Percentiles rank a stretch among this genome's conserved stretches.
These are phyloP conservation scores for Aspergillus ochraceoroseus DNA, from an alignment of 2,329 filamentous ascomycete species.

Conservation along the genomic window DNA sequence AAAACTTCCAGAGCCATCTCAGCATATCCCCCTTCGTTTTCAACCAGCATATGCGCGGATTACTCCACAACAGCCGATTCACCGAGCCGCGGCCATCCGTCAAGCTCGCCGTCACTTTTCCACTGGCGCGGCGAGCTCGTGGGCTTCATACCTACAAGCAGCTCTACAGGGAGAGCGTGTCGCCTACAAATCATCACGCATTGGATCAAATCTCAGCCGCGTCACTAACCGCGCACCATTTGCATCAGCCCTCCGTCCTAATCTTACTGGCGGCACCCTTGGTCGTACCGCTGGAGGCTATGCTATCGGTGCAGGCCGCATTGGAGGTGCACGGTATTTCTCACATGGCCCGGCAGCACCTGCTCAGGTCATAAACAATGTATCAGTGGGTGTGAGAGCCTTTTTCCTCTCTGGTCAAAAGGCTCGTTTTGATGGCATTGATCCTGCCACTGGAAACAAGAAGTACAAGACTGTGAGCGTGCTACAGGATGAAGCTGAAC, in stretches of 20 bases:
- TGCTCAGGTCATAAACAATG: conserved; percentile 88
- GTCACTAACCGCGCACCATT: conserved; percentile 77
- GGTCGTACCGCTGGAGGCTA: conserved; percentile 89
- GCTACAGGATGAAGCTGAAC: conserved; percentile 66
- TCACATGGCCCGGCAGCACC: conserved; percentile 80
- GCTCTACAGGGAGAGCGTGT: conserved; percentile 47
- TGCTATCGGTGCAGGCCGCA: conserved; percentile 61
- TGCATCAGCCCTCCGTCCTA: conserved; percentile 80
- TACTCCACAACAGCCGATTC: conserved; percentile 55
- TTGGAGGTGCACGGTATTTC: conserved; percentile 76
- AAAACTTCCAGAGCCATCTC: conserved; percentile 40
- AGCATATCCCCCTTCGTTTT: conserved; percentile 46
- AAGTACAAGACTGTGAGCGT: conserved; percentile 71
- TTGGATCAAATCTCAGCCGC: conserved; percentile 54
- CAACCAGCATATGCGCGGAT: conserved; percentile 58
- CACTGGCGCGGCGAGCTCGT: conserved; percentile 48
- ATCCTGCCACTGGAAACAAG: conserved; percentile 64
- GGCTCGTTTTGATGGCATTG: conserved; percentile 75
- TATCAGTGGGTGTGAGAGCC: conserved; percentile 85
- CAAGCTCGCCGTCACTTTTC: conserved; percentile 62
- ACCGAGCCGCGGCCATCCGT: conserved; percentile 58
- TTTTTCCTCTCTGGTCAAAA: conserved; percentile 91
- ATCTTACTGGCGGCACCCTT: conserved; percentile 80
- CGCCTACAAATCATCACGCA: conserved; percentile 53
- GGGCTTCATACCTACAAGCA: conserved; percentile 48